A percentile compares a stretch with the other conserved stretches of the same genome.
phyloP scores from a whole-genome alignment of 495 filamentous ascomycete species.

The Xylaria flabelliformis region DNA sequence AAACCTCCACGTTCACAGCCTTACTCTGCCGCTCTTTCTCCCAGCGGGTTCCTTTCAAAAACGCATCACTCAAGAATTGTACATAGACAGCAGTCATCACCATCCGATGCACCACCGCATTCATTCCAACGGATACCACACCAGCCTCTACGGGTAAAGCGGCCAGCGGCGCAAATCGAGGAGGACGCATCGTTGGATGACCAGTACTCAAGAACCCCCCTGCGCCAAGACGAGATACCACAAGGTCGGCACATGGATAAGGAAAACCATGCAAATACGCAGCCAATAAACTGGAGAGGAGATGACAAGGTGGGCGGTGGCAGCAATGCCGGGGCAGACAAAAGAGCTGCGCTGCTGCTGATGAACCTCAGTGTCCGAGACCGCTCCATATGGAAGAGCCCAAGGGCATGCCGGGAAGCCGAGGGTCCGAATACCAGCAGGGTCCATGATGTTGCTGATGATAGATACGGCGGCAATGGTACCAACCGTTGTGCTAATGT shows the following conservation, averaged over 20 bases:
- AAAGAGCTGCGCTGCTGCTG: conserved; percentile 64
- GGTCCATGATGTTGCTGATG: not conserved
- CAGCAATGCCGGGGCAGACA: conserved; percentile 24
- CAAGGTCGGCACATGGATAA: not conserved
- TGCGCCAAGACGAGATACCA: not conserved
- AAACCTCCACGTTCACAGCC: conserved; percentile 15
- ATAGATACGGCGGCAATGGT: not conserved
- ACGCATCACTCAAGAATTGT: not conserved
- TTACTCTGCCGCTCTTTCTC: not conserved
- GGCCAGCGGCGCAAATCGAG: conserved; percentile 2
- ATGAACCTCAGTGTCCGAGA: conserved; percentile 61
- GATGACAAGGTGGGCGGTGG: not conserved
- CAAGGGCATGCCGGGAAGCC: not conserved
- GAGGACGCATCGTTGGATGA: not conserved
- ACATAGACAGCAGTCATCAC: conserved; percentile 8
- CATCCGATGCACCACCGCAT: not conserved
- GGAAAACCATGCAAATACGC: not conserved
- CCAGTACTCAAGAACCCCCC: not conserved
- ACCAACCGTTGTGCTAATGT: not conserved
- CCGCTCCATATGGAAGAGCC: conserved; percentile 18
- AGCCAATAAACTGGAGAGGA: not conserved
- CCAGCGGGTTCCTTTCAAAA: conserved; percentile 14
- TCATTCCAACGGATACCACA: not conserved
- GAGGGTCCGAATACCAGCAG: not conserved
- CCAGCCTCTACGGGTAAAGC: not conserved